A percentile compares a stretch with the other conserved stretches of the same genome.
These are phyloP conservation scores for Periglandula ipomoeae DNA, from an alignment of 2,329 filamentous ascomycete genomes.

Conservation along the genomic window DNA sequence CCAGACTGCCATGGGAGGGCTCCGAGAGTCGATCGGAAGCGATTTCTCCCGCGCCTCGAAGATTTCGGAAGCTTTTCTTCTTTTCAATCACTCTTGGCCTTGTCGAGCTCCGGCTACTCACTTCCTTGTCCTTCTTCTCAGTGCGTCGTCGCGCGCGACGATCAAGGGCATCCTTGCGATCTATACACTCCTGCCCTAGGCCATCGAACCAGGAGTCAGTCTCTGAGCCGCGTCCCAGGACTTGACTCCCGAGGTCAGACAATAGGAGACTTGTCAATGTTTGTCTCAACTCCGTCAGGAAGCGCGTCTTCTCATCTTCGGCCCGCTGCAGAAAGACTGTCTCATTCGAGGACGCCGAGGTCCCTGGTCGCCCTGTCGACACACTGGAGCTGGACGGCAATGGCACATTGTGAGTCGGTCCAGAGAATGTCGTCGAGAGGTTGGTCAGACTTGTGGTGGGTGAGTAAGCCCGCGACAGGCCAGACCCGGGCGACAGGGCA, in stretches of 20 bases:
- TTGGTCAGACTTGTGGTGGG: conserved; percentile 54
- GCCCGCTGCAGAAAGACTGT: conserved; percentile 54
- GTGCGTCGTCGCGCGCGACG: conserved; percentile 32
- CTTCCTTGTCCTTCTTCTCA: conserved; percentile 33
- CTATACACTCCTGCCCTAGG: conserved; percentile 56
- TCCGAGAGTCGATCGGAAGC: conserved; percentile 27
- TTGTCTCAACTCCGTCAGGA: conserved; percentile 68
- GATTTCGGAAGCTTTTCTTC: conserved; percentile 59
- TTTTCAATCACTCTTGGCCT: conserved; percentile 50
- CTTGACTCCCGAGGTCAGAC: conserved; percentile 79
- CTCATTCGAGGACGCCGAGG: conserved; percentile 58
- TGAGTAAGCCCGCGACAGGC: conserved; percentile 49
- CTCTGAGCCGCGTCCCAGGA: conserved; percentile 84
- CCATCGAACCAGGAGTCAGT: conserved; percentile 81
- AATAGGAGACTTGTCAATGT: conserved; percentile 75
- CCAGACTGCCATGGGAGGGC: conserved; percentile 27
- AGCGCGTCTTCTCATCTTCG: conserved; percentile 64
- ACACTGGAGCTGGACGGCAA: conserved; percentile 36
- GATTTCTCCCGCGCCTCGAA: conserved; percentile 42
- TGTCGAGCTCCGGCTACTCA: conserved; percentile 30
- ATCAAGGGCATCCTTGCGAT: conserved; percentile 48
- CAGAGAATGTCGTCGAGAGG: conserved; percentile 40
- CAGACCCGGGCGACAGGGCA: conserved; percentile 53
- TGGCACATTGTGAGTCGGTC: conserved; percentile 30
- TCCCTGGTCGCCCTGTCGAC: conserved; percentile 50